Evolutionary conservation across 139 green algal genomes (phyloP).

Genomic region (Nannochloris sp.): DNA sequence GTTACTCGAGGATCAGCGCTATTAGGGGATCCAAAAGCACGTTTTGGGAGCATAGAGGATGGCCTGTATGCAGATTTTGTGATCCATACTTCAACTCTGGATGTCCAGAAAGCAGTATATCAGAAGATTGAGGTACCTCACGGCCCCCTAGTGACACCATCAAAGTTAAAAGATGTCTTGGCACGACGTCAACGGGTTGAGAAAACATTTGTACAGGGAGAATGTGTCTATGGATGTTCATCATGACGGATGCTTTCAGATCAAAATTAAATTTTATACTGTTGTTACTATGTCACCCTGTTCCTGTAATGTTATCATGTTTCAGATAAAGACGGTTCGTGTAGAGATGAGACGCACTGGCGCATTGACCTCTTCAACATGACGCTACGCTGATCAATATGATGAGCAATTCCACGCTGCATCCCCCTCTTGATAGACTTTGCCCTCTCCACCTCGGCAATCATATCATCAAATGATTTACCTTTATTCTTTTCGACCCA

Average conservation of each 20-base stretch:
- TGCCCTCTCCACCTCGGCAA: not conserved
- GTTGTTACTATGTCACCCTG: too few species aligned
- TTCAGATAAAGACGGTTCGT: too few species aligned
- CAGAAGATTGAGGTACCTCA: not conserved
- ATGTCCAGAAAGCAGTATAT: not conserved
- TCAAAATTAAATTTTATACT: not conserved
- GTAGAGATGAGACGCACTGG: too few species aligned
- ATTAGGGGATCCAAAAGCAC: conserved; percentile 3
- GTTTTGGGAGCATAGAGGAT: conserved; percentile 10
- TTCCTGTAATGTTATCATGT: too few species aligned
- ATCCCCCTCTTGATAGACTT: not conserved
- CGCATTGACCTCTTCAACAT: too few species aligned
- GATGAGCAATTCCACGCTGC: not conserved
- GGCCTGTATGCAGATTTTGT: conserved; percentile 51
- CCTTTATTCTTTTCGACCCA: conserved; percentile 8
- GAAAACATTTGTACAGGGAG: conserved; percentile 17
- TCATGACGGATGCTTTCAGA: not conserved
- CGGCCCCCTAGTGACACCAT: not conserved
- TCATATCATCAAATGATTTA: conserved; percentile 10
- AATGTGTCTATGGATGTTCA: conserved; percentile 12
- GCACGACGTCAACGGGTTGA: not conserved
- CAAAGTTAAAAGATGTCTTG: not conserved
- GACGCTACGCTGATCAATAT: too few species aligned
- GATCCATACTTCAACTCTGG: conserved; percentile 43
- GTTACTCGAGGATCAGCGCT: conserved; percentile 2